These are phyloP conservation scores for Rhynchosporium secalis DNA, from an alignment of 2,329 filamentous ascomycete genomes.

Conservation along the genomic window DNA sequence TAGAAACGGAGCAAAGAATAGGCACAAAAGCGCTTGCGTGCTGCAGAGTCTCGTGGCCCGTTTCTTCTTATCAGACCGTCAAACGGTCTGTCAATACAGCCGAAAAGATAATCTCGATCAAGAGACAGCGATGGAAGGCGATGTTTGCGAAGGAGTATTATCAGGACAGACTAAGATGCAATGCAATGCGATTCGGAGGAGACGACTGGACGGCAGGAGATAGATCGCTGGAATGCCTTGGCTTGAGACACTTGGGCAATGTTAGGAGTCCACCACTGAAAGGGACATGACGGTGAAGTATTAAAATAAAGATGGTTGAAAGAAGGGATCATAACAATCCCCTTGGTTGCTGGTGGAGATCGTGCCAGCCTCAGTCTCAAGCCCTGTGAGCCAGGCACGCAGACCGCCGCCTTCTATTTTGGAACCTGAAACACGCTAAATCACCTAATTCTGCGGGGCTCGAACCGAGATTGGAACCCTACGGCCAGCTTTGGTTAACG, in stretches of 20 bases:
- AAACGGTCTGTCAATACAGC: background rate
- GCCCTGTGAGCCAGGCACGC: no score
- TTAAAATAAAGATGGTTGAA: no score
- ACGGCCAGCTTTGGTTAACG: no score
- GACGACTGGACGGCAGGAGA: slow-evolving; percentile 4
- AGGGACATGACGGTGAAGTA: no score
- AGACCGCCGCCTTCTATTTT: no score
- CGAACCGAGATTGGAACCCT: no score
- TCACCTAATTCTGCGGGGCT: no score
- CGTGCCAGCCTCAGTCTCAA: no score
- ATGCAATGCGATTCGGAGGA: background rate
- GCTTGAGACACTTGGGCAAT: slow-evolving; percentile 13
- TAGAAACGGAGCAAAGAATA: background rate
- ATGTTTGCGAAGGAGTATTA: slow-evolving; percentile 1
- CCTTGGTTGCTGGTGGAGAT: no score
- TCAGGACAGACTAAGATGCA: background rate
- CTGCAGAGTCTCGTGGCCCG: background rate
- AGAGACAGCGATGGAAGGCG: background rate
- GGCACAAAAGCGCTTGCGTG: background rate
- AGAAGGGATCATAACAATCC: no score
- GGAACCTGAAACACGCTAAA: no score
- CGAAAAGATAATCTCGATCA: background rate
- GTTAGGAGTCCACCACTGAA: slow-evolving; percentile 19
- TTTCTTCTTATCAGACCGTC: background rate
- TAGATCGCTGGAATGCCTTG: background rate